phyloP scores from a whole-genome alignment of 2,329 filamentous ascomycete genomes.

The Pseudodiploospora longispora region DNA sequence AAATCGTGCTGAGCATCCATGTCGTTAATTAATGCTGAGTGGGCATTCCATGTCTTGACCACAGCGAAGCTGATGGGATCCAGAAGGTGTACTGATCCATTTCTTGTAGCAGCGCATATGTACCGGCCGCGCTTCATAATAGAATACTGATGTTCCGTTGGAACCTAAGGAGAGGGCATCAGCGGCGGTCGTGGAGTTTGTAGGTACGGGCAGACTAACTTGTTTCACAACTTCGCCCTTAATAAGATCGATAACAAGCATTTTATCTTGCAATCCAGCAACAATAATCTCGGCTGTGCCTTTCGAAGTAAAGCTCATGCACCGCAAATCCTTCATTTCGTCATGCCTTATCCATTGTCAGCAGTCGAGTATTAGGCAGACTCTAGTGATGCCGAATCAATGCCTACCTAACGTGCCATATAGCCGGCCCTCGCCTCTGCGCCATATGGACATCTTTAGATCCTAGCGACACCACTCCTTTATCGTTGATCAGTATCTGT shows the following conservation, averaged over 20 bases:
- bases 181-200: too few relatives aligned
- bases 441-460: constrained; percentile 81
- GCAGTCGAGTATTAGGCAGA: neutral
- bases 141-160: constrained; percentile 70
- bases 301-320: constrained; percentile 92
- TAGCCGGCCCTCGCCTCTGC: constrained; percentile 67
- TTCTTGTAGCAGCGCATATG: constrained; percentile 83
- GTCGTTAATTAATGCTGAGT: constrained; percentile 82
- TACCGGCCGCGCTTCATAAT: constrained; percentile 88
- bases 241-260: constrained; percentile 67
- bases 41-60: constrained; percentile 83
- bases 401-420: constrained; percentile 75
- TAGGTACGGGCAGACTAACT: constrained; percentile 23
- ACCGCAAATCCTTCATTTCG: constrained; percentile 79
- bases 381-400: neutral
- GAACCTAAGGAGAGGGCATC: constrained; percentile 38
- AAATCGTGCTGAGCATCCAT: constrained; percentile 97
- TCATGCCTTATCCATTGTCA: constrained; percentile 43
- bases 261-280: constrained; percentile 75
- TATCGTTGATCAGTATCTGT: constrained; percentile 85
- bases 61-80: constrained; percentile 71
- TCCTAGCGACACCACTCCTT: constrained; percentile 80
- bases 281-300: constrained; percentile 76
- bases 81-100: constrained; percentile 76
- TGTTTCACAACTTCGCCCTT: constrained; percentile 67